Conservation (phyloP, 371 early-diverging fungal genomes). For the Haplosporangium sp. region DNA sequence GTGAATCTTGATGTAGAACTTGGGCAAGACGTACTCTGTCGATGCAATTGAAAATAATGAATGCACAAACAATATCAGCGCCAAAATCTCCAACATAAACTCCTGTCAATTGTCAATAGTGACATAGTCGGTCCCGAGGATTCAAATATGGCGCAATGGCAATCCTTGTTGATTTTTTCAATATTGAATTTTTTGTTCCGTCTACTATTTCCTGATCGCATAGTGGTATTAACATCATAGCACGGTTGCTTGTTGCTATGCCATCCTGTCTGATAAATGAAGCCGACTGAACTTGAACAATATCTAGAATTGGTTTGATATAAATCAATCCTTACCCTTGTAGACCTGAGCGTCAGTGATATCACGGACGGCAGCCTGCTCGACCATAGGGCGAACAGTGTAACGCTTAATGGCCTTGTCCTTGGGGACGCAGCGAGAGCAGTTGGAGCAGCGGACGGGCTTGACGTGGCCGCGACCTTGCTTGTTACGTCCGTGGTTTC, state of each 20-base stretch:
- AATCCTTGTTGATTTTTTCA: too few species aligned
- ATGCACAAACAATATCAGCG: conserved; percentile 3
- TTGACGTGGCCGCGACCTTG: conserved; percentile 98
- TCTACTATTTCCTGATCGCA: not conserved
- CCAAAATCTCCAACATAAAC: not conserved
- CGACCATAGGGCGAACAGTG: conserved; percentile 98
- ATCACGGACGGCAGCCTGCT: conserved; percentile 98
- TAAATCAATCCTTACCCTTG: conserved; percentile 65
- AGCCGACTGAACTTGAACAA: not conserved
- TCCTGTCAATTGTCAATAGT: not conserved
- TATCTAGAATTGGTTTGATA: not conserved
- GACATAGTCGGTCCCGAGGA: not conserved
- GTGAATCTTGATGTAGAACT: conserved; percentile 97
- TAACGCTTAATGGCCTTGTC: conserved; percentile 99
- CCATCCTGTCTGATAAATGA: not conserved
- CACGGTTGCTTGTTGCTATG: not conserved
- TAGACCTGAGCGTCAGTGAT: conserved; percentile 97
- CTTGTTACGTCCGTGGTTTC: conserved; percentile 99
- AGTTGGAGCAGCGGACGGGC: conserved; percentile 98
- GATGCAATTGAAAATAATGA: not conserved
- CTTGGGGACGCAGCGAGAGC: conserved; percentile 98
- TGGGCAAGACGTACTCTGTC: conserved; percentile 94
- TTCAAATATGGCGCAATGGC: not conserved
- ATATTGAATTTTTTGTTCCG: too few species aligned
- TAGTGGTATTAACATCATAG: not conserved